A percentile compares a stretch with the other conserved stretches of the same genome.
phyloP scores from a whole-genome alignment of 2,329 filamentous ascomycete genomes.

The Alternaria sp. region DNA sequence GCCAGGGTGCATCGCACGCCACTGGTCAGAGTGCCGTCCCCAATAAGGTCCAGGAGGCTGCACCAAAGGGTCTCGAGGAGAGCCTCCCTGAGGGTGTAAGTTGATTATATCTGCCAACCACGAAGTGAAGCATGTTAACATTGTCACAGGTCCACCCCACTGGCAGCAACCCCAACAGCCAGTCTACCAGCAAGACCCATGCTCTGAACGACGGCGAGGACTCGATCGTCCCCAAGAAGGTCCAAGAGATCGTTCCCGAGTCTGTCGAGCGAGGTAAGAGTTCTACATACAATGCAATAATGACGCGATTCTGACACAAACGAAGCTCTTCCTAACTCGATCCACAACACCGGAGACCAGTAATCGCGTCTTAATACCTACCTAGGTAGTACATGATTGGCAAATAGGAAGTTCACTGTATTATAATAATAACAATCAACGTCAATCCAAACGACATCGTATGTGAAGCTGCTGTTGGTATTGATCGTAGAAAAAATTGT shows the following conservation, averaged over 20 bases:
- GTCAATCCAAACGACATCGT: not conserved
- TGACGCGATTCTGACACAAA: not conserved
- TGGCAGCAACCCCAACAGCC: constrained; percentile 42
- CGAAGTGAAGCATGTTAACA: not conserved
- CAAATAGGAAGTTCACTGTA: not conserved
- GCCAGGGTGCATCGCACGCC: constrained; percentile 53
- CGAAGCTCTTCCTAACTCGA: constrained; percentile 47
- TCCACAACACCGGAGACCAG: constrained; percentile 51
- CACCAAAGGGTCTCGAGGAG: constrained; percentile 48
- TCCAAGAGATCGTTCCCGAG: constrained; percentile 55
- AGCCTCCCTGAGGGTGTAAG: constrained; percentile 47
- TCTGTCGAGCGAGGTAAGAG: constrained; percentile 48
- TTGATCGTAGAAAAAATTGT: no score
- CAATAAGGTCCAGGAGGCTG: constrained; percentile 48
- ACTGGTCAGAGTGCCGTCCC: constrained; percentile 50
- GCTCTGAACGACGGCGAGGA: constrained; percentile 46
- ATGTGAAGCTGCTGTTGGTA: no score
- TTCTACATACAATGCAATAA: not conserved
- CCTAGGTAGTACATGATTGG: no score
- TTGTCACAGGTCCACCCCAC: constrained; percentile 47
- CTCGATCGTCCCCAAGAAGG: constrained; percentile 51
- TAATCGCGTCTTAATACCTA: not conserved
- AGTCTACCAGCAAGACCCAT: constrained; percentile 45
- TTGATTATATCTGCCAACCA: not conserved
- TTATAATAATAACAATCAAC: not conserved